A percentile compares a stretch with the other conserved stretches of the same genome.
These are phyloP conservation scores for Astragalus glycyphyllos DNA, from an alignment of 306 rosid genomes.

Conservation along the genomic window DNA sequence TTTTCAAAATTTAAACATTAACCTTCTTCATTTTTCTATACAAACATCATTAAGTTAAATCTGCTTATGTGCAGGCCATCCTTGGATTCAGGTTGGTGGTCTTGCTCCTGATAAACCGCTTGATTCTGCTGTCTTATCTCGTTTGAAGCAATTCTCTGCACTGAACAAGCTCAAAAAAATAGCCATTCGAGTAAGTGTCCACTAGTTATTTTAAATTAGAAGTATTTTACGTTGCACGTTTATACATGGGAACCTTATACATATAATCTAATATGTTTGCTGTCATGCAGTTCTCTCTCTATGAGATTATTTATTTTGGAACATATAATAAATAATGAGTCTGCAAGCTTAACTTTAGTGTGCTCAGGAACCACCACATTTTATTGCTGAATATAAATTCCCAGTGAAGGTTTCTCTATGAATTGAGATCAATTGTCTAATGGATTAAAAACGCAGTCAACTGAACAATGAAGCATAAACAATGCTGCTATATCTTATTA, in stretches of 20 bases:
- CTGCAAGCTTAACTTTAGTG: not conserved
- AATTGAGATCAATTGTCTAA: conserved; percentile 10
- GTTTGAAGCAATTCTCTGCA: conserved; percentile 95
- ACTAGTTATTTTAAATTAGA: conserved; percentile 31
- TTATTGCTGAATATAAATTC: conserved; percentile 32
- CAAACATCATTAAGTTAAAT: conserved; percentile 29
- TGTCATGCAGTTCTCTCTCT: not conserved
- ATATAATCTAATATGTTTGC: conserved; percentile 1
- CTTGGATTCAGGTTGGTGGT: conserved; percentile 87
- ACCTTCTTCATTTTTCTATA: conserved; percentile 35
- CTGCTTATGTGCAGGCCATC: conserved; percentile 75
- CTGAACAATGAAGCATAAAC: conserved; percentile 23
- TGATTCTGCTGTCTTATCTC: conserved; percentile 89
- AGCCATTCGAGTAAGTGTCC: conserved; percentile 83
- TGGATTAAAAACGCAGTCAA: conserved; percentile 13
- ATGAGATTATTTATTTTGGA: not conserved
- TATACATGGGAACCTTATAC: conserved; percentile 4
- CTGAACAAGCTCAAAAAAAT: conserved; percentile 89
- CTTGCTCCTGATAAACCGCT: conserved; percentile 91
- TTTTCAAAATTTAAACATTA: conserved; percentile 1
- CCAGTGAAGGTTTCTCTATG: conserved; percentile 1
- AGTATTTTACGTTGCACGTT: conserved; percentile 1
- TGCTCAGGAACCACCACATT: conserved; percentile 7
- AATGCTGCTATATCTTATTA: not conserved
- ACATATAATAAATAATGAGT: conserved; percentile 8